Evolutionary conservation across 768 basidiomycete species (phyloP).

Genomic region (Pilatotrama ljubarskyi): DNA sequence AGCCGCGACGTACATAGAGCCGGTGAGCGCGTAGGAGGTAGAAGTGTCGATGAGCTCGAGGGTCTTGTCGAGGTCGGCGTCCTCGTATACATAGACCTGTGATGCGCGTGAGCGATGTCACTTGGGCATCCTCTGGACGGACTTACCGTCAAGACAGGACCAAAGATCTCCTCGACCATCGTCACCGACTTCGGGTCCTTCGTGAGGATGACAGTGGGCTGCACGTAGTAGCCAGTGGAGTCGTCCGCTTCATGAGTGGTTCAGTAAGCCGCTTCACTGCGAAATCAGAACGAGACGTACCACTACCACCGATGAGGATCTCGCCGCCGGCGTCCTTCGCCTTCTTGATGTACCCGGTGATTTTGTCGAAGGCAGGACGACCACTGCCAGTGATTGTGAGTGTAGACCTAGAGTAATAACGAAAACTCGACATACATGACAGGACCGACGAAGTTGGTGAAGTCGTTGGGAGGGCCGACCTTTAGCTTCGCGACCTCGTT

Average conservation of each 20-base stretch:
- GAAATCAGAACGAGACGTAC: constrained; percentile 37
- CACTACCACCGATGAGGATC: constrained; percentile 81
- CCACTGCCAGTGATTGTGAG: constrained; percentile 47
- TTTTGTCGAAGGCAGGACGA: constrained; percentile 86
- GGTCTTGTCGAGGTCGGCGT: constrained; percentile 83
- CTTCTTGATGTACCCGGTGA: constrained; percentile 77
- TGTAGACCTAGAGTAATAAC: no score
- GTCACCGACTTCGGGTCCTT: constrained; percentile 88
- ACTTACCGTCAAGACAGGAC: constrained; percentile 85
- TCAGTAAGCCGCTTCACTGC: neutral
- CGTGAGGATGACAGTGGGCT: constrained; percentile 92
- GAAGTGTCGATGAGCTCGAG: constrained; percentile 85
- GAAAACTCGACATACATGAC: constrained; percentile 67
- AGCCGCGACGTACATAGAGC: constrained; percentile 69
- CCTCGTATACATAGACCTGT: constrained; percentile 86
- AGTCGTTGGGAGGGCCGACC: constrained; percentile 76
- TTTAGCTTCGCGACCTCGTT: constrained; percentile 80
- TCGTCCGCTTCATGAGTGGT: constrained; percentile 60
- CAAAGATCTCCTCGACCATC: constrained; percentile 95
- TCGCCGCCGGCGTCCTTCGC: constrained; percentile 91
- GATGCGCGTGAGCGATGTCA: neutral
- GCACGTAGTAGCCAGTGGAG: constrained; percentile 90
- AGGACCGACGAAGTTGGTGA: constrained; percentile 89
- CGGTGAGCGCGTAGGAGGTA: constrained; percentile 90
- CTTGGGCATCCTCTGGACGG: neutral